These are phyloP conservation scores for Naematelia encephala DNA, from an alignment of 768 basidiomycete genomes.

Conservation along the genomic window DNA sequence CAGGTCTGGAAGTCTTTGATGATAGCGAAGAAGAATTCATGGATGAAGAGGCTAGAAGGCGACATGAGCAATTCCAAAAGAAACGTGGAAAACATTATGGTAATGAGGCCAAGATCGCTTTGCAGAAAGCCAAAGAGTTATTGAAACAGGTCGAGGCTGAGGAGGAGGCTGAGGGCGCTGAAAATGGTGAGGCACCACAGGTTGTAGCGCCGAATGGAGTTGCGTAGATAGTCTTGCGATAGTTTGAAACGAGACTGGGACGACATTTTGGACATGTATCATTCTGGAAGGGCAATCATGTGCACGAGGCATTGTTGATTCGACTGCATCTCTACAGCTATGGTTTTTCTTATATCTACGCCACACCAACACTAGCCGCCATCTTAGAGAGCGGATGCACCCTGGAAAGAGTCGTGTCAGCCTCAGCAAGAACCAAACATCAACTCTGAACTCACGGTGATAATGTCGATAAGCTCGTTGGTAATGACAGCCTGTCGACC, in stretches of 20 bases:
- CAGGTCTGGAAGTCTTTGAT: constrained; percentile 56
- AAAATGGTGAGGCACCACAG: constrained; percentile 3
- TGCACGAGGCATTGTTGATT: not conserved
- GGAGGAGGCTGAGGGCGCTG: constrained; percentile 18
- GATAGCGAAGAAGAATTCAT: constrained; percentile 65
- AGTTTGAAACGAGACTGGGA: not conserved
- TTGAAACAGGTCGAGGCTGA: constrained; percentile 30
- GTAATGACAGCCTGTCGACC: constrained; percentile 98
- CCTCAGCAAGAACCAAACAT: not conserved
- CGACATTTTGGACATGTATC: no score
- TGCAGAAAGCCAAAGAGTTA: constrained; percentile 42
- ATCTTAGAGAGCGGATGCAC: not conserved
- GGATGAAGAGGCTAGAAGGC: constrained; percentile 60
- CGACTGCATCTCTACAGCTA: not conserved
- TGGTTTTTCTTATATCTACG: not conserved
- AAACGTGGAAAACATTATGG: constrained; percentile 47
- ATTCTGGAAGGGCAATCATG: not conserved
- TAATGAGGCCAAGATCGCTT: constrained; percentile 48
- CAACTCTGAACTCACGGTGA: constrained; percentile 33
- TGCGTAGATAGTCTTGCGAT: not conserved
- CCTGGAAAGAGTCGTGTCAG: not conserved
- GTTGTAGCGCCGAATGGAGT: not conserved
- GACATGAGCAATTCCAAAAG: constrained; percentile 42
- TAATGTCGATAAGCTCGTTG: constrained; percentile 50
- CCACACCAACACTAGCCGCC: not conserved